Base-by-base conservation (phyloP, 2,329 filamentous ascomycete species). In the Xylaria multiplex region DNA sequence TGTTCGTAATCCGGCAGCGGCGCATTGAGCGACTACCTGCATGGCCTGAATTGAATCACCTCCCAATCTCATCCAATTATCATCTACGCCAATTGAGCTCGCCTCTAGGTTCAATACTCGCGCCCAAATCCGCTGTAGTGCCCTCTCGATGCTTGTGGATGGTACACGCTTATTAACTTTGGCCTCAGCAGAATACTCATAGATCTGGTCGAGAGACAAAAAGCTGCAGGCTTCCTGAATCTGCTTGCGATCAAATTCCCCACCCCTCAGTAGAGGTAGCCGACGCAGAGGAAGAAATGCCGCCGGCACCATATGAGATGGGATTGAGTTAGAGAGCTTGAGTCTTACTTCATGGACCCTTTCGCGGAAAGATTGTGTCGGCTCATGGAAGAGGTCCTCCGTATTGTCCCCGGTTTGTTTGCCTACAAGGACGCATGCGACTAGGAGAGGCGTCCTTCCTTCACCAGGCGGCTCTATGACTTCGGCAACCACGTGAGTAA, bases 11-110 rank as follows among this genome's bases (percentile, higher is more conserved):
- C 72, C 73, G 2, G 73, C 72, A 9, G 75, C 72, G 8, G 77
- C 75, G 40, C 77, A 78, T 5, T 74, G 73, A n/a, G 84, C 81
- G 3, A 79, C 76, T 14, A 82, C 73, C 8, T 78, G 75, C 74
- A 84, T 83, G 1, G 81, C 81, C 2, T 72, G 72, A 32, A 83
- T 82, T 8, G 81, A 83, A 52, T 83, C 81, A 2, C 82, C 82
- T 2, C 82, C 53, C 3, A 65, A 75, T 75, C 27, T 74, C 70
- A 19, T 76, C 72, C 53, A 62, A 50, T 76, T 76, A 42, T 76
- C 72, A 14, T 77, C 73, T 0, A 73, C 58, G 0, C 75, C 71
- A 27, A 80, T 71, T 2, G 77, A 69, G 0, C 73, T 71, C 0
- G 74, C 64, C 0, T 76, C 64, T 3, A 81, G 66, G 55, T 80